Percentiles rank a stretch among this genome's conserved stretches.
These are phyloP conservation scores for Cutaneotrichosporon cyanovorans DNA, from an alignment of 1,284 basidiomycete genomes.

Conservation along the genomic window DNA sequence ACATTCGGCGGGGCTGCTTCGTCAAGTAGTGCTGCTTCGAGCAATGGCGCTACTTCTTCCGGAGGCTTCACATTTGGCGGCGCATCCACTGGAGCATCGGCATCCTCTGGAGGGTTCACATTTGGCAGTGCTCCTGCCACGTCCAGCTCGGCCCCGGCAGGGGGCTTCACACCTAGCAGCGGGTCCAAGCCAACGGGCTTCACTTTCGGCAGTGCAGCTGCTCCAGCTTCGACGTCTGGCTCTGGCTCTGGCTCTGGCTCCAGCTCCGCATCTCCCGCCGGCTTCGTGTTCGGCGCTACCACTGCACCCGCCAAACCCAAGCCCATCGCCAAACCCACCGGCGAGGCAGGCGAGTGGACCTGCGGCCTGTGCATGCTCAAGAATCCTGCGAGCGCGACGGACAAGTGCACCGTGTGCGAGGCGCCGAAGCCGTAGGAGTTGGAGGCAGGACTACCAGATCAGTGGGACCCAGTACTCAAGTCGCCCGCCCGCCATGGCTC, in stretches of 20 bases:
- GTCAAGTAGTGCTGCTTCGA: constrained; percentile 4
- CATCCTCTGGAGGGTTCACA: constrained; percentile 1
- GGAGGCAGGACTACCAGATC: too few species aligned
- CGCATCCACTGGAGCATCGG: too few species aligned
- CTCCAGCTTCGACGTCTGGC: too few species aligned
- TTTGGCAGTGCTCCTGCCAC: background rate
- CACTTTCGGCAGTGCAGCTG: background rate
- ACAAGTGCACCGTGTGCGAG: constrained; percentile 55
- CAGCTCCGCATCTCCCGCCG: background rate
- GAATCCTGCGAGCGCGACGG: constrained; percentile 48
- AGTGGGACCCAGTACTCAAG: too few species aligned
- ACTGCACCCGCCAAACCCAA: background rate
- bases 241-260: too few species aligned
- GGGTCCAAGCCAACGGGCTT: background rate
- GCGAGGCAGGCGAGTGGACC: constrained; percentile 42
- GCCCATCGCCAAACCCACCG: constrained; percentile 5
- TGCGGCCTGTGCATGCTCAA: constrained; percentile 50
- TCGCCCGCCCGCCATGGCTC: too few species aligned
- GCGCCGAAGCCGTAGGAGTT: constrained; percentile 37
- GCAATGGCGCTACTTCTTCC: constrained; percentile 3
- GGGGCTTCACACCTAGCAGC: background rate
- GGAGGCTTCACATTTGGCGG: constrained; percentile 12
- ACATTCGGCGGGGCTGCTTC: background rate
- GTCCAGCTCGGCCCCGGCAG: background rate
- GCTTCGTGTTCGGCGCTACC: background rate